Percentiles rank a stretch among this genome's conserved stretches.
These are phyloP conservation scores for Suhomyces taliae DNA, from an alignment of 1,139 yeast species.

Conservation along the genomic window DNA sequence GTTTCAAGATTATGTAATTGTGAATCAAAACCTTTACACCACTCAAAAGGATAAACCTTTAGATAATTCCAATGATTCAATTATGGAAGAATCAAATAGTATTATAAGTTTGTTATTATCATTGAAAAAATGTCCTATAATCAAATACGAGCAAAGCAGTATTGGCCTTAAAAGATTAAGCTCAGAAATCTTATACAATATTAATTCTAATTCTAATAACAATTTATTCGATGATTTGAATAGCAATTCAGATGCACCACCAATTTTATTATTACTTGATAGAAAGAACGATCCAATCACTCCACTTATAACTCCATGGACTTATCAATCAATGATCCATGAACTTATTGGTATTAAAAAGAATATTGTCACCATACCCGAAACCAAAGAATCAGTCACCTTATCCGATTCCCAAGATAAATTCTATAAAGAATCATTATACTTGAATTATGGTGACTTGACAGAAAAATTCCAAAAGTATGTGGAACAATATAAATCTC, in stretches of 20 bases:
- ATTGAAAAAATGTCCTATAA: conserved; percentile 71
- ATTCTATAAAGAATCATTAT: conserved; percentile 79
- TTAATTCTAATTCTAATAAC: conserved; percentile 54
- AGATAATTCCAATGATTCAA: conserved; percentile 17
- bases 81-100: conserved; percentile 53
- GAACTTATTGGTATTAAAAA: conserved; percentile 81
- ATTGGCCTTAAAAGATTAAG: conserved; percentile 65
- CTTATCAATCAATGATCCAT: conserved; percentile 96
- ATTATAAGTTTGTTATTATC: conserved; percentile 69
- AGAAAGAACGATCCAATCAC: conserved; percentile 90
- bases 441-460: conserved; percentile 88
- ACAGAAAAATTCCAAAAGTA: conserved; percentile 86
- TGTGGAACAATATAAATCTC: conserved; percentile 78
- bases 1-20: conserved; percentile 77
- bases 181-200: conserved; percentile 60
- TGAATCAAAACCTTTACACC: conserved; percentile 66
- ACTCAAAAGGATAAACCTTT: conserved; percentile 5
- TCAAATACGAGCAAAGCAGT: conserved; percentile 72
- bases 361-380: conserved; percentile 70
- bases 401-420: conserved; percentile 58
- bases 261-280: conserved; percentile 76
- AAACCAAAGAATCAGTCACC: conserved; percentile 54
- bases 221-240: conserved; percentile 70
- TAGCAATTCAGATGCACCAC: conserved; percentile 59
- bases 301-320: conserved; percentile 93